phyloP scores from a whole-genome alignment of 768 basidiomycete species.

The Calocybe indica region DNA sequence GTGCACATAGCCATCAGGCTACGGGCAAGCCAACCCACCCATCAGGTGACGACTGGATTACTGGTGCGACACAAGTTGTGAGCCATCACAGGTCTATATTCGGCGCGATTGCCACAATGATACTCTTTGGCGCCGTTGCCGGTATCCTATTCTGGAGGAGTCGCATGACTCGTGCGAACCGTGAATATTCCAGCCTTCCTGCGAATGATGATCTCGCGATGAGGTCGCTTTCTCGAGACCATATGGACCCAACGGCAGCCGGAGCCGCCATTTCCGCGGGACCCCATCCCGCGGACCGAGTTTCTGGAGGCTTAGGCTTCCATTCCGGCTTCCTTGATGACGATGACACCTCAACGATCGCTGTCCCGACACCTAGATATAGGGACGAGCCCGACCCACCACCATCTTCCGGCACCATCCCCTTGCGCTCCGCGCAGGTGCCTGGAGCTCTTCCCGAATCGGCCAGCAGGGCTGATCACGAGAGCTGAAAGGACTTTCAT shows the following conservation, averaged over 20 bases:
- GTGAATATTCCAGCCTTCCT: slow-evolving; percentile 50
- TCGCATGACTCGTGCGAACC: slow-evolving; percentile 15
- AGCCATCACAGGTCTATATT: slow-evolving; percentile 82
- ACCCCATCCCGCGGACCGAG: slow-evolving; percentile 31
- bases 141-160: slow-evolving; percentile 78
- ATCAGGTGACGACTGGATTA: slow-evolving; percentile 68
- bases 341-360: slow-evolving; percentile 45
- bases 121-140: slow-evolving; percentile 60
- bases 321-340: slow-evolving; percentile 84
- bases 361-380: slow-evolving; percentile 26
- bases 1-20: slow-evolving; percentile 16
- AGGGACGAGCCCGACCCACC: slow-evolving; percentile 44
- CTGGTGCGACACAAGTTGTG: slow-evolving; percentile 62
- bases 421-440: no score
- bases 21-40: no score
- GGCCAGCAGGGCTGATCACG: no score
- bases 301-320: slow-evolving; percentile 44
- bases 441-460: no score
- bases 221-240: slow-evolving; percentile 49
- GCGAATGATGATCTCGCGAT: slow-evolving; percentile 67
- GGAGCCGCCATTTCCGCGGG: slow-evolving; percentile 7
- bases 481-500: no score
- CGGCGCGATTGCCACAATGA: slow-evolving; percentile 66
- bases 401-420: slow-evolving; percentile 1
- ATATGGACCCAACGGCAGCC: slow-evolving; percentile 10